Conservation (phyloP, 73 alveolate species). For the Blepharisma japonicum region DNA sequence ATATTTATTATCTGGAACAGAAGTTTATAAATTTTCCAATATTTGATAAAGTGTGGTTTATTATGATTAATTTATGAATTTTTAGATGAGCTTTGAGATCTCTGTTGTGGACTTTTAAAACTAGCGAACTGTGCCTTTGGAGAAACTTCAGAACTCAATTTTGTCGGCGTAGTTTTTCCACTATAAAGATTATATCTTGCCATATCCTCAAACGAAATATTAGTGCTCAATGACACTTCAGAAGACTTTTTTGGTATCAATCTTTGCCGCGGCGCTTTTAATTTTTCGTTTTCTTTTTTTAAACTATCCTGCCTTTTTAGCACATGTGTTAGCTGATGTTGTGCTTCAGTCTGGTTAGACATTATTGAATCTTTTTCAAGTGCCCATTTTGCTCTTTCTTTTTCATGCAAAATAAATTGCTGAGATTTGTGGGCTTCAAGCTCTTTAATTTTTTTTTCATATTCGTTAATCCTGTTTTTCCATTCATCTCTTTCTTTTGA, state of each 20-base stretch:
- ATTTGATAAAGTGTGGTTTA: too few species aligned
- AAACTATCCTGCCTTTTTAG: slow-evolving; percentile 77
- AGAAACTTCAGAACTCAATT: too few species aligned
- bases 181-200: too few species aligned
- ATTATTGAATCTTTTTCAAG: slow-evolving; percentile 76
- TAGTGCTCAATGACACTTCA: too few species aligned
- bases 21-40: too few species aligned
- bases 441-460: slow-evolving; percentile 73
- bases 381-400: slow-evolving; percentile 92
- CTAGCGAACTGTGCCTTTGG: too few species aligned
- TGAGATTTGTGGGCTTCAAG: slow-evolving; percentile 77
- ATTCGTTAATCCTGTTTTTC: slow-evolving; percentile 70
- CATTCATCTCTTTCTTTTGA: slow-evolving; percentile 83
- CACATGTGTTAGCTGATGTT: slow-evolving; percentile 54
- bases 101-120: too few species aligned
- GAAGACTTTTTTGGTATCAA: background rate
- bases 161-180: too few species aligned
- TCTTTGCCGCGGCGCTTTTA: slow-evolving; percentile 47
- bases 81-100: too few species aligned
- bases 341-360: slow-evolving; percentile 69
- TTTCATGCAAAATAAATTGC: slow-evolving; percentile 73
- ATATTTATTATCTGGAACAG: too few species aligned
- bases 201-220: too few species aligned
- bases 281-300: slow-evolving; percentile 90
- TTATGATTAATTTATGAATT: too few species aligned